Evolutionary conservation across 441 rosid species (phyloP).

Genomic region (Erodium texanum): DNA sequence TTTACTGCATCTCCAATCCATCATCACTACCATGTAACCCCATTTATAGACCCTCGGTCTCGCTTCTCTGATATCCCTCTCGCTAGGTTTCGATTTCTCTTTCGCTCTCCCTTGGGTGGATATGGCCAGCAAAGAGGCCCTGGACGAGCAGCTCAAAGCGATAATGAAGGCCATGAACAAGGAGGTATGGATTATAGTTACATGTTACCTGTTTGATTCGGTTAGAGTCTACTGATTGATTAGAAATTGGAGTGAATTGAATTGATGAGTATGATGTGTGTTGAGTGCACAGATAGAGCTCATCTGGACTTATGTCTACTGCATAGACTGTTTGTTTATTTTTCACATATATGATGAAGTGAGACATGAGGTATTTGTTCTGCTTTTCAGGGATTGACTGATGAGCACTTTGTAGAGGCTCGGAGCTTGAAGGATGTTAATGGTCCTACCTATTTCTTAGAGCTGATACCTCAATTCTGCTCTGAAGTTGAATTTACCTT

Average conservation of each 20-base stretch:
- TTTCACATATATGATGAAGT: neutral
- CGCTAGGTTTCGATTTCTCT: neutral
- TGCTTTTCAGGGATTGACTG: slow-evolving; percentile 18
- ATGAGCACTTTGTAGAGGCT: slow-evolving; percentile 8
- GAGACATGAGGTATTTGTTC: neutral
- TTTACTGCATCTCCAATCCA: too few relatives aligned
- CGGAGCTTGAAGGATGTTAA: slow-evolving; percentile 15
- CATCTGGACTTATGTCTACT: too few relatives aligned
- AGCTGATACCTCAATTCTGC: slow-evolving; percentile 16
- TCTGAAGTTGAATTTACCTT: slow-evolving; percentile 13
- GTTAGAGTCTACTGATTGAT: too few relatives aligned
- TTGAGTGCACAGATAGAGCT: too few relatives aligned
- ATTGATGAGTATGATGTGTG: neutral
- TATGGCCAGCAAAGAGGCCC: neutral
- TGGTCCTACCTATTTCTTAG: slow-evolving; percentile 13
- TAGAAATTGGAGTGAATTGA: too few relatives aligned
- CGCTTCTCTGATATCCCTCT: neutral
- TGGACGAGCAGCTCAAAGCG: neutral
- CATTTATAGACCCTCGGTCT: too few relatives aligned
- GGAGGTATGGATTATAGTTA: neutral
- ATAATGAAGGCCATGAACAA: neutral
- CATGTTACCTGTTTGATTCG: neutral
- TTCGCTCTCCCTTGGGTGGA: neutral
- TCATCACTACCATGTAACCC: too few relatives aligned
- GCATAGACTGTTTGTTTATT: neutral